Evolutionary conservation across 2,329 filamentous ascomycete genomes (phyloP), one percentile per base, ranked within the genome.

Genomic region (Aspergillus fructus): DNA sequence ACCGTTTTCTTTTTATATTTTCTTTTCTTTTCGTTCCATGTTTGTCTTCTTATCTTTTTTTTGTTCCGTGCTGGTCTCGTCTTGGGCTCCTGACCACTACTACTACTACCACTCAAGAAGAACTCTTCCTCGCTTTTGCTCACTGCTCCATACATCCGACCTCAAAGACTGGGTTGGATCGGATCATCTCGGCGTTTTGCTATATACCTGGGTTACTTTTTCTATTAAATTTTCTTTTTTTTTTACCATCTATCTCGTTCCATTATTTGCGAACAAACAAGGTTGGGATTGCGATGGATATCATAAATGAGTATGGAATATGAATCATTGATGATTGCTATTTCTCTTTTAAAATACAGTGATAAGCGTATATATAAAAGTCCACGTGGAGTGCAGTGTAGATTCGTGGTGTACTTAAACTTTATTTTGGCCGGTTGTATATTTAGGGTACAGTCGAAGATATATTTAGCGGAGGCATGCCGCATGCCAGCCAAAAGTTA

Each of bases 191-290:
- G 24, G 34, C 52, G 41, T 55, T 49, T 57, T 58, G 56, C 53
- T 61, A 61, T 61, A 61, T 61, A 61, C 59, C 59, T 61, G 56
- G 55, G 49, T 49, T 49, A 43, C 34, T 27, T 49, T 33, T 34
- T 49, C 19, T 21, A 34, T 34, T 5, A 15, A 24, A 5, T n/a
- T 47, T 40, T 39, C 9, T 23, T 11, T 15, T 46, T 19, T 27
- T n/a, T 30, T 33, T 4, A 27, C 23, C 17, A n/a, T 30, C 24
- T 33, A 30, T 30, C 27, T 30, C 27, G 9, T 11, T 30, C 27
- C 27, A 30, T 30, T 9, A 30, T 21, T 13, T 48, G 34, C 12
- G 34, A 19, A 48, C 24, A 55, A 39, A 21, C 21, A 21, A 19
- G 55, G 42, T 52, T 52, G 49, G 55, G 59, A 55, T 55, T 48